Percentiles rank a stretch among this genome's conserved stretches.
Evolutionary conservation across 2,329 filamentous ascomycete genomes (phyloP).

Genomic region (Arthrinium phaeospermum): DNA sequence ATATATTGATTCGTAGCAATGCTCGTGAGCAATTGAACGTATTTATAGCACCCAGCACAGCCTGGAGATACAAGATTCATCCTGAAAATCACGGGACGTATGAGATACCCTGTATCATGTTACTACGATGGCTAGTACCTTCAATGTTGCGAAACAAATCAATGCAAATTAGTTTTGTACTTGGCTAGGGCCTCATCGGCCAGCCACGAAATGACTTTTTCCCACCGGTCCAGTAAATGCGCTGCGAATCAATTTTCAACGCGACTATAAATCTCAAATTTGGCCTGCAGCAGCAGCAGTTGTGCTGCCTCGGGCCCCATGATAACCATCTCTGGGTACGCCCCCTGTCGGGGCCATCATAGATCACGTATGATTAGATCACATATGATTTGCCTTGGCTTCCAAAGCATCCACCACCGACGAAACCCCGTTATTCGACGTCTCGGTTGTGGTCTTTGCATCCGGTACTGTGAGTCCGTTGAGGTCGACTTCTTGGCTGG

Average conservation of each 20-base stretch:
- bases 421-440: conserved; percentile 19
- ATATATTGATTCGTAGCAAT: background rate
- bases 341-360: background rate
- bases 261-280: background rate
- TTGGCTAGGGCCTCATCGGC: conserved; percentile 1
- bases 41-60: background rate
- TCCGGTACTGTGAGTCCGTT: conserved; percentile 25
- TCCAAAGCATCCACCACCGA: conserved; percentile 31
- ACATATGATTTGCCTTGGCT: conserved; percentile 23
- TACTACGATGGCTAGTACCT: background rate
- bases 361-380: background rate
- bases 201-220: conserved; percentile 12
- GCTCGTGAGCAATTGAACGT: background rate
- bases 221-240: conserved; percentile 8
- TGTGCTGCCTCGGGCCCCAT: background rate
- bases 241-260: background rate
- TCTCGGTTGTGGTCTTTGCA: background rate
- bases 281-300: background rate
- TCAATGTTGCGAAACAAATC: background rate
- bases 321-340: background rate
- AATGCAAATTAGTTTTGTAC: conserved; percentile 7
- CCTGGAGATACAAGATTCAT: background rate
- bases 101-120: background rate
- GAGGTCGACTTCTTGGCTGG: conserved; percentile 45
- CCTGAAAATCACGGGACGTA: background rate